A percentile compares a stretch with the other conserved stretches of the same genome.
Evolutionary conservation across 1,284 basidiomycete genomes (phyloP).

Genomic region (Pseudozyma thailandica): DNA sequence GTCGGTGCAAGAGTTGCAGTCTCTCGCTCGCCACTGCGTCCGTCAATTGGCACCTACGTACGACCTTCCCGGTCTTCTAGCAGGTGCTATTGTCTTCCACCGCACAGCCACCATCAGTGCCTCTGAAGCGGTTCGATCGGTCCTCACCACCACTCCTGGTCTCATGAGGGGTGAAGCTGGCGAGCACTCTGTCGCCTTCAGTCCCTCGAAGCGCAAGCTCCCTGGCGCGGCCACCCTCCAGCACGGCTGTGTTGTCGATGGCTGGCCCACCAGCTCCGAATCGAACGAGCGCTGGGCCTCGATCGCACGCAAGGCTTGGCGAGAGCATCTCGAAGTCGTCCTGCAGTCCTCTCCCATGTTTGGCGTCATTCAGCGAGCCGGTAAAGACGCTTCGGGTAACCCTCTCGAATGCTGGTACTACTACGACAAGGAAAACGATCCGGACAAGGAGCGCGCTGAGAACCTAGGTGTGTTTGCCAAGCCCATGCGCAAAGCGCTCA

Average conservation of each 20-base stretch:
- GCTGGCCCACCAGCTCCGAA: constrained; percentile 38
- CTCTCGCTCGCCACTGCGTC: constrained; percentile 47
- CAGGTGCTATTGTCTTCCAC: constrained; percentile 66
- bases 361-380: constrained; percentile 64
- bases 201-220: constrained; percentile 47
- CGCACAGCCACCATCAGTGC: constrained; percentile 66
- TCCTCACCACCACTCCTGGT: constrained; percentile 59
- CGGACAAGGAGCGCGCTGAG: constrained; percentile 60
- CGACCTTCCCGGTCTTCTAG: constrained; percentile 64
- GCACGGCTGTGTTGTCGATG: constrained; percentile 49
- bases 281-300: constrained; percentile 48
- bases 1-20: constrained; percentile 39
- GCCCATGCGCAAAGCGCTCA: constrained; percentile 65
- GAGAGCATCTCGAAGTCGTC: constrained; percentile 60
- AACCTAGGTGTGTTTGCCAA: constrained; percentile 65
- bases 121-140: constrained; percentile 61
- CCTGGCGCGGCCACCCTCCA: constrained; percentile 27
- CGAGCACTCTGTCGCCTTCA: constrained; percentile 48
- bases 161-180: constrained; percentile 63
- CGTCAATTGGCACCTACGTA: constrained; percentile 59
- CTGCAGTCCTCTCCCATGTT: constrained; percentile 61
- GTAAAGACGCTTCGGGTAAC: constrained; percentile 64
- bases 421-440: constrained; percentile 65
- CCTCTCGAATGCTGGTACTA: constrained; percentile 67
- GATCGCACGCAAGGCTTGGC: constrained; percentile 61